Evolutionary conservation across 2,329 filamentous ascomycete species (phyloP), one percentile per base, ranked within the genome.

Genomic region (Cladophialophora bantiana): DNA sequence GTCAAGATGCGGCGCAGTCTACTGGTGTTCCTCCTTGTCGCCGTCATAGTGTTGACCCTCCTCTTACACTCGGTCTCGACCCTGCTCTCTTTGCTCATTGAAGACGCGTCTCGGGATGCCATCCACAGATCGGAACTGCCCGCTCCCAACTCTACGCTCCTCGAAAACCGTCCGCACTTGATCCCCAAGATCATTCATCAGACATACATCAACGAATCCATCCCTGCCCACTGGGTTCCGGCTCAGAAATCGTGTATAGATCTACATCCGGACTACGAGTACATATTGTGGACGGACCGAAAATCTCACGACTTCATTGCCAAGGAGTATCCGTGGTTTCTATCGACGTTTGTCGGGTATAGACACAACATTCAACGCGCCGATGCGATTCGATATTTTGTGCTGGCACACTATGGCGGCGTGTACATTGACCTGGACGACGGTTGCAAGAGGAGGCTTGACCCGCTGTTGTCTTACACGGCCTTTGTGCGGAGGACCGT

Each of bases 401-500:
- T 93, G 20, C 83, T 95, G 36, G 84, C 88, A 61, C 87, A 92
- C 77, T 94, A 87, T 75, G 92, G 92, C 63, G 92, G 92, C 48
- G 88, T 93, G 64, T 94, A 94, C 78, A 88, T 94, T 72, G 91
- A 95, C 74, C 80, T 94, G 56, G 91, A 95, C 77, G 88, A 89
- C 77, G 89, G 89, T 72, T 92, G 89, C 81, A 85, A 88, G 72
- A 85, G 88, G 66, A 85, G 85, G 58, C 83, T 91, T 56, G 89
- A 91, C 73, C 88, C 89, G 61, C 83, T 91, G 13, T 86, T 90
- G 64, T 82, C 83, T 59, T 92, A 91, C 77, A 87, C 87, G 18
- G 88, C 89, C 50, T 92, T 88, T 85, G 83, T 91, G 13, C 87
- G 89, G 70, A 86, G 88, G 70, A 94, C 91, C 0, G 81, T 85